These are phyloP conservation scores for Saturnispora dispora DNA, from an alignment of 805 yeast genomes.

Conservation along the genomic window DNA sequence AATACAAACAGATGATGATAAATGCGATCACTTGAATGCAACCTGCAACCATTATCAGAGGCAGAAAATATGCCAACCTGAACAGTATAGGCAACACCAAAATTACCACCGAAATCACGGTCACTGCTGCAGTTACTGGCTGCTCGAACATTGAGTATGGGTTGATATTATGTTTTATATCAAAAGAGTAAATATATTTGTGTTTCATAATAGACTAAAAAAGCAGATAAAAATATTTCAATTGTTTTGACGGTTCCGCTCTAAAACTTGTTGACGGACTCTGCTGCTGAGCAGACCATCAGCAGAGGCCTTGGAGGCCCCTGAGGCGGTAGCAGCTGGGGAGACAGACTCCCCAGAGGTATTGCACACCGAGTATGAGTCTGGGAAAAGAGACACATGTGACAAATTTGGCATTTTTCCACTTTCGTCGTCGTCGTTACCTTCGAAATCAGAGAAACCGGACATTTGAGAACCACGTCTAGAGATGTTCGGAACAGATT, in stretches of 20 bases:
- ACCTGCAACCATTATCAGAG: slow-evolving; percentile 12
- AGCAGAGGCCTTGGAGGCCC: slow-evolving; percentile 3
- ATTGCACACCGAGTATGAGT: background rate
- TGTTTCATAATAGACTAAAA: background rate
- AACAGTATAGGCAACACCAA: slow-evolving; percentile 7
- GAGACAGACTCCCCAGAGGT: background rate
- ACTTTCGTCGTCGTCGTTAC: slow-evolving; percentile 9
- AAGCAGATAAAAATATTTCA: background rate
- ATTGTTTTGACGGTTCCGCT: slow-evolving; percentile 17
- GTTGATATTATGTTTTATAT: background rate
- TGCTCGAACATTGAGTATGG: background rate
- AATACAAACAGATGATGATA: background rate
- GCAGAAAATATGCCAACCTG: slow-evolving; percentile 6
- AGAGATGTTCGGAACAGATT: slow-evolving; percentile 10
- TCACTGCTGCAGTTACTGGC: background rate
- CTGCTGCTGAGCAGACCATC: slow-evolving; percentile 10
- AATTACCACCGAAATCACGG: background rate
- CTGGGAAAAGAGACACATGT: slow-evolving; percentile 29
- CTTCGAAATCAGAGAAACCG: slow-evolving; percentile 20
- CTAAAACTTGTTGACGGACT: slow-evolving; percentile 21
- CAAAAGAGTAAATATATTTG: background rate
- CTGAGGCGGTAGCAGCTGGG: background rate
- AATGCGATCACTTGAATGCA: slow-evolving; percentile 11
- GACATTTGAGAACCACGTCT: slow-evolving; percentile 20
- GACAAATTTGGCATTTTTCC: slow-evolving; percentile 22